Percentiles rank a stretch among this genome's conserved stretches.
Conservation (phyloP, 495 filamentous ascomycete genomes). For the Thermothielavioides terrestris region DNA sequence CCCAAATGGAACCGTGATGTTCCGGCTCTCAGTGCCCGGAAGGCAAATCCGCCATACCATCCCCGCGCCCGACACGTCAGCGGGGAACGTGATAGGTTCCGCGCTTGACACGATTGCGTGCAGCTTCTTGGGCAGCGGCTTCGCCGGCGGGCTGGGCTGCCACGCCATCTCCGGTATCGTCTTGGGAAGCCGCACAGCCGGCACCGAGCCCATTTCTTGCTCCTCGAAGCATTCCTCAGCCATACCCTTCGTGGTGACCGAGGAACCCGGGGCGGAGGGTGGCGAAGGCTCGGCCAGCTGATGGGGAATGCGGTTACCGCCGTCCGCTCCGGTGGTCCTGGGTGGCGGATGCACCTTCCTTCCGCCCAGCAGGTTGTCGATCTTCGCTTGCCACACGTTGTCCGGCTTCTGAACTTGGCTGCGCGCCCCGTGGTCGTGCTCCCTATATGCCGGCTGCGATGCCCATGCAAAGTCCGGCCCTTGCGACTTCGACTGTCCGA, state of each 20-base stretch:
- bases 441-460: conserved; percentile 15
- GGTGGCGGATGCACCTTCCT: conserved; percentile 51
- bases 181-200: conserved; percentile 57
- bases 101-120: conserved; percentile 27
- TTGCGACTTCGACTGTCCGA: conserved; percentile 6
- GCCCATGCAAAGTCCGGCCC: conserved; percentile 23
- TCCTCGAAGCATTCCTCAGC: conserved; percentile 78
- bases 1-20: conserved; percentile 30
- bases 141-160: conserved; percentile 37
- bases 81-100: conserved; percentile 35
- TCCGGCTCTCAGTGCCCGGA: conserved; percentile 34
- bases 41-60: conserved; percentile 36
- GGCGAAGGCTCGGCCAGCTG: conserved; percentile 45
- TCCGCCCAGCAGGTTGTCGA: conserved; percentile 57
- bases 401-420: conserved; percentile 5
- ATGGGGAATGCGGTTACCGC: conserved; percentile 54
- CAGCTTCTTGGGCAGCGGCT: conserved; percentile 29
- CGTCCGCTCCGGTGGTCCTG: conserved; percentile 45
- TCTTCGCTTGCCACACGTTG: conserved; percentile 60
- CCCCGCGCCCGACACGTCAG: conserved; percentile 30
- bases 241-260: conserved; percentile 48
- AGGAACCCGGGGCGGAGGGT: conserved; percentile 11
- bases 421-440: conserved; percentile 6
- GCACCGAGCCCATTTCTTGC: conserved; percentile 69
- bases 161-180: conserved; percentile 47